Evolutionary conservation across 306 rosid genomes (phyloP), one percentile per base, ranked within the genome.

Genomic region (Delonix regia): DNA sequence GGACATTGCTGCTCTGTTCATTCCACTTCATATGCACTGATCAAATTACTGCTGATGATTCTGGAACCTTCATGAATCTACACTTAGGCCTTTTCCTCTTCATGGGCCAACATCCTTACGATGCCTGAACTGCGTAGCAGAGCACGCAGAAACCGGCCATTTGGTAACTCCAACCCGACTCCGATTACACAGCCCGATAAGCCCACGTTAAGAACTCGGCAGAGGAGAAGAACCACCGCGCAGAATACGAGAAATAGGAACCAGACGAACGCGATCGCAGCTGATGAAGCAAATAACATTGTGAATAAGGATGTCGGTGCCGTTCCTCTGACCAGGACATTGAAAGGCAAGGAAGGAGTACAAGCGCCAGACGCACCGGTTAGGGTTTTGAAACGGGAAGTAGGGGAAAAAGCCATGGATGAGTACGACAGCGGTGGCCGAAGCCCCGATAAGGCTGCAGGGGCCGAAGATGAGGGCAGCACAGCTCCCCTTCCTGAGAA

Each of bases 401-500:
- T 14, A 53, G 79, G 75, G 22, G 83, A 48, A 68, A 80, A 75
- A 79, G 86, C 62, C 12, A 94, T 94, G 98, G 97, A 94, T 76
- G 97, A 86, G 76, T 80, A 63, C 47, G 94, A 89, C 71, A 90
- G 97, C 41, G 97, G 96, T 36, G 98, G 93, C 39, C 86, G 85
- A 49, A 94, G 91, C 56, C 92, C 84, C 9, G 96, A 87, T 55
- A 94, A 90, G 86, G 94, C 78, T 36, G 88, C 85, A 0, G 92
- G 10, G 5, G 89, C 94, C 16, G 97, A 90, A 38, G 98, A 92
- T 4, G 98, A 90, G 41, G 92, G 89, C 42, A 69, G 78, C 76
- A 52, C 89, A 0, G 77, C 96, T 85, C 98, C 97, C 27, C 66
- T 94, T 60, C 98, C 98, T 9, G 98, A 94, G 80, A 94, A 90